Conservation (phyloP, 805 yeast species). For the Candida berthetii region DNA sequence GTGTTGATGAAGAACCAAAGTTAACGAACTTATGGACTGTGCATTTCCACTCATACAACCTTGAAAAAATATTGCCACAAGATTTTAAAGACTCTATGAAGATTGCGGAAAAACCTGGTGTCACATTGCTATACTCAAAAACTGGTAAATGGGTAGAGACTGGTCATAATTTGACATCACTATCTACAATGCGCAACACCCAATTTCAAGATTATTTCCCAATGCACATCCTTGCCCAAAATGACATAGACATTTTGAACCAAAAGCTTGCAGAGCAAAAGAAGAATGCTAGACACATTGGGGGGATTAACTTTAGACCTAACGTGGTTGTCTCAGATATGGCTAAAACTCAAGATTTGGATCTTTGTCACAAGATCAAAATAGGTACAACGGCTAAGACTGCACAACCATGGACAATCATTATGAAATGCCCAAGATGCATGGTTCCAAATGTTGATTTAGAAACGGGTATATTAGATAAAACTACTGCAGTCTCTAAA, state of each 20-base stretch:
- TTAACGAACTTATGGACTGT: constrained; percentile 14
- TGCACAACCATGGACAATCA: constrained; percentile 8
- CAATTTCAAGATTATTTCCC: constrained; percentile 19
- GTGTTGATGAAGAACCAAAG: constrained; percentile 1
- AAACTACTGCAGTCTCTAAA: constrained; percentile 10
- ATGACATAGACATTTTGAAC: constrained; percentile 10
- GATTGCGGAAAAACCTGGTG: constrained; percentile 5
- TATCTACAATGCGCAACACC: constrained; percentile 7
- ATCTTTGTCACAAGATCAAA: constrained; percentile 9
- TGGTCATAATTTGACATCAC: constrained; percentile 2
- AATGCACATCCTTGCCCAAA: constrained; percentile 9
- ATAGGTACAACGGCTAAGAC: not conserved
- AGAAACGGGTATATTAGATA: constrained; percentile 11
- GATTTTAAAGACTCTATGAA: constrained; percentile 12
- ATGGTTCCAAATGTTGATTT: constrained; percentile 14
- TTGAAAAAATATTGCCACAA: constrained; percentile 14
- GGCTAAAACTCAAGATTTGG: constrained; percentile 3
- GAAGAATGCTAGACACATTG: constrained; percentile 1
- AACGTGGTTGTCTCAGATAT: constrained; percentile 8
- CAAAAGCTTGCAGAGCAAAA: constrained; percentile 2
- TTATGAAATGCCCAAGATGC: constrained; percentile 15
- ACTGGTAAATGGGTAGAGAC: constrained; percentile 12
- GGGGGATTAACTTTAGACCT: constrained; percentile 14
- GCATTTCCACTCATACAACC: constrained; percentile 8
- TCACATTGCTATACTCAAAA: constrained; percentile 11